A percentile compares a stretch with the other conserved stretches of the same genome.
Conservation (phyloP, 2,329 filamentous ascomycete genomes). For the Ceratocystis alfenasii region DNA sequence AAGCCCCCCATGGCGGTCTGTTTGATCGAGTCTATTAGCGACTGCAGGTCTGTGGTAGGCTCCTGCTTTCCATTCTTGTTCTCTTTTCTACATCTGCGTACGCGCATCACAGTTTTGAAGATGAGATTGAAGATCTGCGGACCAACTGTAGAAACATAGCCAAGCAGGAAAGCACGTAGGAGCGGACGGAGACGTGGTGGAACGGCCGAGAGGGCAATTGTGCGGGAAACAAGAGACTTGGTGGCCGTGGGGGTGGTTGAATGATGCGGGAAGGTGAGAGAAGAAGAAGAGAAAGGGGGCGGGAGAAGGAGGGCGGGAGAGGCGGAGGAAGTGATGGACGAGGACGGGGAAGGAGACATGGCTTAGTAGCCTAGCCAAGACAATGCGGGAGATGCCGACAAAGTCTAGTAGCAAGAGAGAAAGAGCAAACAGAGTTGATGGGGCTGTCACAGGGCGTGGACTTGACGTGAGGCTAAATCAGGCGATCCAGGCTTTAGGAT, state of each 20-base stretch:
- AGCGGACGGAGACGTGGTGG: conserved; percentile 44
- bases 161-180: conserved; percentile 47
- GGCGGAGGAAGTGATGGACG: conserved; percentile 8
- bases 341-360: conserved; percentile 1
- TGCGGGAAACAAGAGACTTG: conserved; percentile 19
- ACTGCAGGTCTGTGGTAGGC: neutral
- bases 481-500: too few species aligned
- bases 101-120: conserved; percentile 35
- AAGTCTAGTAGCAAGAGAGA: neutral
- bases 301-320: neutral
- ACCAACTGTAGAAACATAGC: conserved; percentile 47
- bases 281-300: neutral
- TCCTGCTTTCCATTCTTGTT: conserved; percentile 14
- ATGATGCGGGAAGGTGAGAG: neutral
- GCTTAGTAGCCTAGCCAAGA: neutral
- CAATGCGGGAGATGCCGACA: neutral
- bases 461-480: too few species aligned
- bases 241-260: neutral
- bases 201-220: conserved; percentile 28
- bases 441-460: too few species aligned
- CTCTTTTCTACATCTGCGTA: conserved; percentile 27
- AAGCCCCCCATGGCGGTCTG: conserved; percentile 40
- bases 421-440: too few species aligned
- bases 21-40: conserved; percentile 14
- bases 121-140: conserved; percentile 45